Conservation (phyloP, 805 yeast species). For the Barnettozyma sp. region DNA sequence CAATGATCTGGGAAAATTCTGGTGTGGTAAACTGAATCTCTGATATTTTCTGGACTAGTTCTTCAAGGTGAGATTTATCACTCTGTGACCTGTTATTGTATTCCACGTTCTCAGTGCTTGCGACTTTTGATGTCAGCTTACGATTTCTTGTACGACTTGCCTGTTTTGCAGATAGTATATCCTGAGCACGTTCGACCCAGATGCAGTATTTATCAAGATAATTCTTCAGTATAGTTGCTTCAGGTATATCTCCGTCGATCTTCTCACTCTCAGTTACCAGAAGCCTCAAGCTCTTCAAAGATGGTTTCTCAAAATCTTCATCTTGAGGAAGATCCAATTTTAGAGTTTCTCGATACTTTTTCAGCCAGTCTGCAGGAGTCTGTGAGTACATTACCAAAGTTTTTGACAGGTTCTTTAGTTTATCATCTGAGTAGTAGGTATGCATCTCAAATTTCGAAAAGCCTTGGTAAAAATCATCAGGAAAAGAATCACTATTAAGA, state of each 20-base stretch:
- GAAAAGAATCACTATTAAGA: slow-evolving; percentile 1
- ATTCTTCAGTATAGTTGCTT: slow-evolving; percentile 30
- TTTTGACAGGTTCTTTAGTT: slow-evolving; percentile 33
- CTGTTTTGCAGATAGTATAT: slow-evolving; percentile 34
- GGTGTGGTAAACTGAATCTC: slow-evolving; percentile 43
- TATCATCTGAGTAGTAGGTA: slow-evolving; percentile 45
- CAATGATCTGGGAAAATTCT: slow-evolving; percentile 54
- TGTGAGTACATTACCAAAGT: slow-evolving; percentile 36
- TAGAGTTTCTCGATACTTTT: slow-evolving; percentile 36
- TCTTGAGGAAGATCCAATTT: slow-evolving; percentile 2
- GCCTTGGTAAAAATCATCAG: slow-evolving; percentile 9
- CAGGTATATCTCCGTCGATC: slow-evolving; percentile 35
- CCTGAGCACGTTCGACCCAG: slow-evolving; percentile 52
- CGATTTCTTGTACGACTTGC: slow-evolving; percentile 33
- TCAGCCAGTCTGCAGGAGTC: slow-evolving; percentile 46
- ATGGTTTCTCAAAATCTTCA: slow-evolving; percentile 34
- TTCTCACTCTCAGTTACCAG: slow-evolving; percentile 51
- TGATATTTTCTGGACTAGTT: slow-evolving; percentile 41
- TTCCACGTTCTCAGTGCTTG: not conserved
- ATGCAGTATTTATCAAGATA: slow-evolving; percentile 40
- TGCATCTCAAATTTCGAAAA: slow-evolving; percentile 36
- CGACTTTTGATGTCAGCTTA: slow-evolving; percentile 6
- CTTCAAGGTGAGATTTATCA: slow-evolving; percentile 11
- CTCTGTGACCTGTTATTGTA: slow-evolving; percentile 13
- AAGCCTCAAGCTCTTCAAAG: slow-evolving; percentile 38